Conservation (phyloP, 2,329 filamentous ascomycete genomes). For the Ophiostoma sp. region DNA sequence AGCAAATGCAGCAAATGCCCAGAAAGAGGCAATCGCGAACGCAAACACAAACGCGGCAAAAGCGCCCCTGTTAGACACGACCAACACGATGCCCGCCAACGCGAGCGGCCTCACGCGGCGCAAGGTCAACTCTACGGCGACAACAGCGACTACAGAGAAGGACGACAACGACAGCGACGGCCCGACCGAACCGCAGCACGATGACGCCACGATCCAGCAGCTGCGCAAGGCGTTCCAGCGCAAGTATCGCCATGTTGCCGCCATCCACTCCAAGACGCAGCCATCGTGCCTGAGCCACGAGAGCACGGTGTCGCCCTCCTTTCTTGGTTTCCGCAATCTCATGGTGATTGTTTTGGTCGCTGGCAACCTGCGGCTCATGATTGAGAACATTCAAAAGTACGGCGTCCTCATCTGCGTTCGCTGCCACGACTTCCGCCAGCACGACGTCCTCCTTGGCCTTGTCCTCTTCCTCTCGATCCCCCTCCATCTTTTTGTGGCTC, state of each 20-base stretch:
- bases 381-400: slow-evolving; percentile 98
- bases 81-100: background rate
- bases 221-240: slow-evolving; percentile 46
- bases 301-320: slow-evolving; percentile 71
- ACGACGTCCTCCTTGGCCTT: slow-evolving; percentile 74
- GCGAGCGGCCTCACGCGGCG: background rate
- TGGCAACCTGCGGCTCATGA: slow-evolving; percentile 88
- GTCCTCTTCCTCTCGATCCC: slow-evolving; percentile 85
- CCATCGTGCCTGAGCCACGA: slow-evolving; percentile 88
- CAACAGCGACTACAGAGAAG: background rate
- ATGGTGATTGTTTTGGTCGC: slow-evolving; percentile 96
- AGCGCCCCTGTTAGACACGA: background rate
- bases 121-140: background rate
- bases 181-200: slow-evolving; percentile 23
- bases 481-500: slow-evolving; percentile 86
- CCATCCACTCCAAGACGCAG: slow-evolving; percentile 71
- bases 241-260: slow-evolving; percentile 91
- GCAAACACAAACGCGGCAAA: background rate
- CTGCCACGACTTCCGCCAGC: slow-evolving; percentile 81
- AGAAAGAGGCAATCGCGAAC: background rate
- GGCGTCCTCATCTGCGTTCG: slow-evolving; percentile 89
- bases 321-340: slow-evolving; percentile 90
- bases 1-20: background rate
- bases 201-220: slow-evolving; percentile 33
- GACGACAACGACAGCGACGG: background rate